Evolutionary conservation across 768 basidiomycete species (phyloP).

Genomic region (Macrolepiota albuminosa): DNA sequence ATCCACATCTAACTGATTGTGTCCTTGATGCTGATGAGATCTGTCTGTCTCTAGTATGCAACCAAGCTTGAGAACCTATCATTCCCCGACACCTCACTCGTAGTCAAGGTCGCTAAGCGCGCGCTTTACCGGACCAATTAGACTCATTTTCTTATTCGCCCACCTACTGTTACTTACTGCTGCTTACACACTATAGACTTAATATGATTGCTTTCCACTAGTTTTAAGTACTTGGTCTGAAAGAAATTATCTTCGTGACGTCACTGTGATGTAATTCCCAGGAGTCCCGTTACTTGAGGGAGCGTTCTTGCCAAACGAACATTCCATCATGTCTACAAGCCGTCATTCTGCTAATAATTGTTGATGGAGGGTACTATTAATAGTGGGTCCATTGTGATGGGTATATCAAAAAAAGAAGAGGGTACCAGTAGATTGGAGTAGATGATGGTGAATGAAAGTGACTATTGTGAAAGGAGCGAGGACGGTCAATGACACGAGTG

Average conservation of each 20-base stretch:
- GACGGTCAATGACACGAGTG: no score
- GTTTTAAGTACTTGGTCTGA: neutral
- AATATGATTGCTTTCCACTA: constrained; percentile 6
- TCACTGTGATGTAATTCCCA: neutral
- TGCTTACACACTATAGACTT: constrained; percentile 8
- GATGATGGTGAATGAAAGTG: neutral
- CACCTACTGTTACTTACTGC: neutral
- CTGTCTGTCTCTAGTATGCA: constrained; percentile 61
- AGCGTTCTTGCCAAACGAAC: neutral
- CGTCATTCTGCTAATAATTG: neutral
- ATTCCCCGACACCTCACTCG: constrained; percentile 90
- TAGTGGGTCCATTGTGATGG: neutral
- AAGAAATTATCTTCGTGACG: neutral
- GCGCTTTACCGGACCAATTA: constrained; percentile 86
- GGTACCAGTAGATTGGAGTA: no score
- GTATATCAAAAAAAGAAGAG: neutral
- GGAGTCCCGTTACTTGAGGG: neutral
- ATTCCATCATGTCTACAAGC: no score
- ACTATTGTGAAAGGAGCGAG: neutral
- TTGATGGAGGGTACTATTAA: neutral
- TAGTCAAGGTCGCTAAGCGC: constrained; percentile 94
- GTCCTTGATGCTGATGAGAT: constrained; percentile 9
- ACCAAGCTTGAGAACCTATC: constrained; percentile 82
- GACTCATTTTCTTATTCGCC: constrained; percentile 16
- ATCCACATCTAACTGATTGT: neutral